A percentile compares a stretch with the other conserved stretches of the same genome.
Evolutionary conservation across 2,329 filamentous ascomycete genomes (phyloP).

Genomic region (Huntiella decipiens): DNA sequence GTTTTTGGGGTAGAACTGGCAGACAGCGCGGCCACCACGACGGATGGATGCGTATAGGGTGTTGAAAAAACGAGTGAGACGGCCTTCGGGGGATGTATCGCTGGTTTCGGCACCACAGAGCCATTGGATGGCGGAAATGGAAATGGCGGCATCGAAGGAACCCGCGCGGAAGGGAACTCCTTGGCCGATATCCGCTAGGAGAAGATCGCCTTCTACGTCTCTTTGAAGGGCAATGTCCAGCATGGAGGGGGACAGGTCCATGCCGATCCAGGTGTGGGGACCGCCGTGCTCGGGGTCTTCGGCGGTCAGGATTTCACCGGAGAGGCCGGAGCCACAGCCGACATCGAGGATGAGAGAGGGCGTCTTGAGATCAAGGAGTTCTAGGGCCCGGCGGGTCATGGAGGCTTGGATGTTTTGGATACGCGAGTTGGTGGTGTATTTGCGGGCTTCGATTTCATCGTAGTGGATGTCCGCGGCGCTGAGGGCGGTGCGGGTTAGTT

Average conservation of each 20-base stretch:
- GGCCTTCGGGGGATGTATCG: constrained; percentile 61
- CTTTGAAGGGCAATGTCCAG: constrained; percentile 82
- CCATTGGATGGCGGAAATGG: constrained; percentile 95
- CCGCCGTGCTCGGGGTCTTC: constrained; percentile 51
- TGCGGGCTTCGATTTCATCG: constrained; percentile 83
- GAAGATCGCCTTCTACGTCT: constrained; percentile 82
- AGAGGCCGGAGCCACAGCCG: constrained; percentile 90
- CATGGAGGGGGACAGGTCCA: constrained; percentile 94
- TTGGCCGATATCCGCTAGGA: constrained; percentile 88
- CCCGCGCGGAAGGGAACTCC: constrained; percentile 86
- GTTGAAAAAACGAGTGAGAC: constrained; percentile 76
- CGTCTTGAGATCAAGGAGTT: constrained; percentile 61
- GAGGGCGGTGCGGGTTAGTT: constrained; percentile 5
- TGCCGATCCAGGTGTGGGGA: constrained; percentile 88
- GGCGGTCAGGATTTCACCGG: constrained; percentile 79
- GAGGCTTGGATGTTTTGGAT: constrained; percentile 88
- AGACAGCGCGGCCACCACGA: constrained; percentile 75
- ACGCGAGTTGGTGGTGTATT: constrained; percentile 91
- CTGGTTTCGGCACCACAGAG: constrained; percentile 86
- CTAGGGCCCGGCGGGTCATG: constrained; percentile 86
- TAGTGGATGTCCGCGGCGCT: constrained; percentile 95
- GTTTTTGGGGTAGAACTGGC: constrained; percentile 97
- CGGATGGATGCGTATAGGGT: constrained; percentile 71
- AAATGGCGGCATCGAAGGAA: constrained; percentile 85
- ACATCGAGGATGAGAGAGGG: constrained; percentile 87